Evolutionary conservation across 805 yeast species (phyloP), one percentile per base, ranked within the genome.

Genomic region (Yarrowia sp.): DNA sequence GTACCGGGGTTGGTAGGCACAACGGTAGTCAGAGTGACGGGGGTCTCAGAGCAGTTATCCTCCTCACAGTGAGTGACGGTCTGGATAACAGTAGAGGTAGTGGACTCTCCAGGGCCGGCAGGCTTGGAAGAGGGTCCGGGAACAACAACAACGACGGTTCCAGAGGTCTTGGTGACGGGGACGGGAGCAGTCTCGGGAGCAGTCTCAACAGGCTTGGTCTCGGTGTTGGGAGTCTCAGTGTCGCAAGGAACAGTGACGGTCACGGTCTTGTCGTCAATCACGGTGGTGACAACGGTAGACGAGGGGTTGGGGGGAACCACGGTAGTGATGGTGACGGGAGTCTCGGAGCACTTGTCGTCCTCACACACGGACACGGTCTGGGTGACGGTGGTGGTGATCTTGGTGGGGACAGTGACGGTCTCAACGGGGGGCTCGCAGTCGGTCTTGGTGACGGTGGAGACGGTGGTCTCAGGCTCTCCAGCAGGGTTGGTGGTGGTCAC

Each of bases 231-330:
- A 3, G 33, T 17, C 28, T 22, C 32, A 3, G 61, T 36, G 8
- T 52, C 61, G 11, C 61, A 52, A 52, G 61, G 61, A 36, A 52
- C 61, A n/a, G 61, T 52, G 44, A 52, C 16, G 10, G 48, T 40
- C 19, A 54, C 62, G 6, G 62, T 54, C 62, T 40, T 54, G 48
- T 33, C 21, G 24, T 54, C 46, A 26, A 54, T 54, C 24, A 14
- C 62, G 26, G 62, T 54, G 48, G 62, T 54, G 19, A 54, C 17
- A 22, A 28, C 46, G 26, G 62, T 54, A 17, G 44, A 26, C 2
- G 17, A 7, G 11, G 62, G 48, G 62, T 54, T 38, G 19, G 62
- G 35, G n/a, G 62, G 62, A 21, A 54, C 62, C 12, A 36, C 44
- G 16, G 62, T 54, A 35, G 62, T 54, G 48, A 54, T 38, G 19